Evolutionary conservation across 805 yeast species (phyloP).

Genomic region (Saccharomycopsis schoenii): DNA sequence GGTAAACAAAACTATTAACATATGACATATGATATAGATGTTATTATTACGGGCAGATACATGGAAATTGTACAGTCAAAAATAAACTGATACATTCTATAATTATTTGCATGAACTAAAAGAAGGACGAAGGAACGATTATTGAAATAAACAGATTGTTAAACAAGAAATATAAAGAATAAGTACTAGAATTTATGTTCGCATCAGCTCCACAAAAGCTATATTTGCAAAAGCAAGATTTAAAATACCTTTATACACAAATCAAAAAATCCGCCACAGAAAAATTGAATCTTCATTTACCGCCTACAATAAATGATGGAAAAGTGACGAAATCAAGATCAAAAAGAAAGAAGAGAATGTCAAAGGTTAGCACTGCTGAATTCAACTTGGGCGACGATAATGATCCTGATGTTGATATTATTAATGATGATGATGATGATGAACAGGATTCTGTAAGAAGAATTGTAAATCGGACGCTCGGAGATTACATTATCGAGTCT

Average conservation of each 20-base stretch:
- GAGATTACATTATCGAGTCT: background rate
- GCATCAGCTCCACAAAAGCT: constrained; percentile 31
- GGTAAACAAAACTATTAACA: background rate
- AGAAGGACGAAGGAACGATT: too few species aligned
- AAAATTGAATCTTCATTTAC: constrained; percentile 42
- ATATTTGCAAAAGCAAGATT: constrained; percentile 42
- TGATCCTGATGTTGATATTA: background rate
- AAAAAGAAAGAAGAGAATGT: background rate
- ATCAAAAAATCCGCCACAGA: constrained; percentile 32
- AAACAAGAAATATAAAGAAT: background rate
- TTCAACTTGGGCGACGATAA: background rate
- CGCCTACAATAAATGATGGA: constrained; percentile 14
- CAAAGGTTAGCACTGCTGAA: background rate
- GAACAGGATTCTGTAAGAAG: background rate
- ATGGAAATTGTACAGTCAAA: too few species aligned
- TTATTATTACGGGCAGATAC: too few species aligned
- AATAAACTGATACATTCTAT: too few species aligned
- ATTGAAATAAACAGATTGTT: background rate
- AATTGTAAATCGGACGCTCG: background rate
- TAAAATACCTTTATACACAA: constrained; percentile 37
- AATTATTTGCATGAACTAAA: too few species aligned
- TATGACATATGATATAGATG: too few species aligned
- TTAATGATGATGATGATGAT: background rate
- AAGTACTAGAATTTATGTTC: constrained; percentile 6
- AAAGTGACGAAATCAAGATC: background rate